Base-by-base conservation (phyloP, 2,329 filamentous ascomycete genomes). In the Ascochyta viciae-villosae region DNA sequence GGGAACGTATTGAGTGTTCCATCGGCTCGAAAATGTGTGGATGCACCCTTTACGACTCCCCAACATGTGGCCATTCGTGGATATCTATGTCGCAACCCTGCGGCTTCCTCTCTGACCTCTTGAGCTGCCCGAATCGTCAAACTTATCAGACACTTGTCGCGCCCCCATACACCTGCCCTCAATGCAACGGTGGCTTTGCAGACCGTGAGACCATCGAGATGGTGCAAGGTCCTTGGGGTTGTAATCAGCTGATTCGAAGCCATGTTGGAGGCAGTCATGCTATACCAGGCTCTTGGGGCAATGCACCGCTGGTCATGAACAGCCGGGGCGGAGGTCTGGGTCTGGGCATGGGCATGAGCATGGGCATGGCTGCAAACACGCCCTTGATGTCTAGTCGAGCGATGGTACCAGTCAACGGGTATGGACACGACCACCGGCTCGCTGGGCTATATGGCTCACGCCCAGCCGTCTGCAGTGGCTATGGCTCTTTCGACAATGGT, bases 1-100 rank as follows among this genome's bases (percentile, higher is more conserved):
- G 23, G 12, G 13, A 19, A n/a, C 19, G 8, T 15, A 7, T 9
- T 24, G 6, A 15, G 33, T 15, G 8, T 23, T 27, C 12, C 23
- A 31, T 4, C 16, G 12, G 26, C 13, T 22, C 13, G 49, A 61
- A 42, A 9, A 84, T 84, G 82, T 85, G 82, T 66, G 70, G 71
- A 26, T 78, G 77, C 29, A 74, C 74, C 15, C 72, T 76, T 45
- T 81, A 77, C 71, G 75, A 77, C 62, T 82, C 80, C 0, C 68
- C 71, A 6, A 74, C 71, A 45, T 84, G 82, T 66, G 65, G 67
- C 7, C 81, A 83, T 59, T 71, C 76, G 26, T 85, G 81, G 81
- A 67, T 83, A 50, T 77, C 75, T 23, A 78, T 84, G 61, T 71
- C 70, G 23, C 67, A 74, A 12, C 76, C 79, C 8, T 84, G 82